Percentiles rank a stretch among this genome's conserved stretches.
phyloP scores from a whole-genome alignment of 768 basidiomycete species.

The Mycena pura region DNA sequence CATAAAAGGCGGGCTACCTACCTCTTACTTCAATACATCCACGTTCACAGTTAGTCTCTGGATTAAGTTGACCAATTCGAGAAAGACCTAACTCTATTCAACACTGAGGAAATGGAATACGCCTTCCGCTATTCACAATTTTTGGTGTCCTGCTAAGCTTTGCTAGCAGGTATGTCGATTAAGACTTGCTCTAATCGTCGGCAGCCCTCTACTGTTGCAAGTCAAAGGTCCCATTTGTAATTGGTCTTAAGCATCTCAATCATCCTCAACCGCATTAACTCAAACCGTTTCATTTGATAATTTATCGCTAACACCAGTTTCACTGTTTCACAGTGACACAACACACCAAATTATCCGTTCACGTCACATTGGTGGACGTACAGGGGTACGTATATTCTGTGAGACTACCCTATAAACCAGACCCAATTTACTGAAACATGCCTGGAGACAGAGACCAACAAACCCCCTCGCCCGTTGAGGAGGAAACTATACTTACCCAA shows the following conservation, averaged over 20 bases:
- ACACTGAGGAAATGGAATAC: background rate
- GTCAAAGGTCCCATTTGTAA: background rate
- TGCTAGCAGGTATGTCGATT: background rate
- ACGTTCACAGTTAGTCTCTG: background rate
- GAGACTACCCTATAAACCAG: background rate
- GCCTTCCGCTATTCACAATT: background rate
- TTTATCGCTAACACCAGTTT: background rate
- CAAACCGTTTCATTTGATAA: background rate
- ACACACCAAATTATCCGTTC: background rate
- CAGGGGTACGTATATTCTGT: background rate
- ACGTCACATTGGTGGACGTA: background rate
- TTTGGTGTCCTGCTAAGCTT: background rate
- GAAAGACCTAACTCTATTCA: conserved; percentile 2
- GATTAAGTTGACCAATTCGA: background rate
- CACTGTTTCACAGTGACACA: background rate
- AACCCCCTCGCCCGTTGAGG: too few species aligned
- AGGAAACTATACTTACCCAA: background rate
- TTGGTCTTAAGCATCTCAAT: conserved; percentile 1
- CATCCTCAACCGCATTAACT: background rate
- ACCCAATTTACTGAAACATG: background rate
- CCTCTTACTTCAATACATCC: background rate
- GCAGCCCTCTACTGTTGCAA: conserved; percentile 1
- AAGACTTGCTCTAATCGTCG: background rate
- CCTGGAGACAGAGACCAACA: background rate
- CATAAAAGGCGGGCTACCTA: background rate